Percentiles rank a stretch among this genome's conserved stretches.
Evolutionary conservation across 2,329 filamentous ascomycete species (phyloP).

Genomic region (Sarocladium oryzae): DNA sequence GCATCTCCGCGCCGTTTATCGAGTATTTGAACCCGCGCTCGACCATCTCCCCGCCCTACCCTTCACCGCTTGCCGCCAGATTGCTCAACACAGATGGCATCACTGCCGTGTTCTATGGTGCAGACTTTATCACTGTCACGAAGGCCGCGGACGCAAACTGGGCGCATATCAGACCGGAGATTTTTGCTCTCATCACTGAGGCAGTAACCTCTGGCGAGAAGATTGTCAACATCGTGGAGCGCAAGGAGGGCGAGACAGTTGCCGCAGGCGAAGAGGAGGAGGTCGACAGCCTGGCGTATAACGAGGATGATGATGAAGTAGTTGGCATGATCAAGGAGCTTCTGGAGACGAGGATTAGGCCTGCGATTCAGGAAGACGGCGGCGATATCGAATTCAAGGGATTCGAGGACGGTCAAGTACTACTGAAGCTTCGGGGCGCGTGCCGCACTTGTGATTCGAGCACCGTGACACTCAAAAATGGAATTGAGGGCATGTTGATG

Average conservation of each 20-base stretch:
- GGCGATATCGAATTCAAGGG: slow-evolving; percentile 95
- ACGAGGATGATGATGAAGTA: slow-evolving; percentile 88
- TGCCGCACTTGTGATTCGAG: slow-evolving; percentile 96
- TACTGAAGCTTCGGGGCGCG: slow-evolving; percentile 81
- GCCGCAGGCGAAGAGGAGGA: slow-evolving; percentile 39
- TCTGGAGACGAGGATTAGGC: slow-evolving; percentile 87
- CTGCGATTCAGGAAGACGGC: slow-evolving; percentile 94
- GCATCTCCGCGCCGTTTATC: slow-evolving; percentile 68
- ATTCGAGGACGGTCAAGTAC: slow-evolving; percentile 74
- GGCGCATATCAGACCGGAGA: slow-evolving; percentile 91
- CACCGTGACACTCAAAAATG: slow-evolving; percentile 93
- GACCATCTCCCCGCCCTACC: slow-evolving; percentile 81
- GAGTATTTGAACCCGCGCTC: slow-evolving; percentile 88
- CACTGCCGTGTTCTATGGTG: slow-evolving; percentile 88
- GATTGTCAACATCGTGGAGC: slow-evolving; percentile 67
- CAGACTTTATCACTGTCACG: slow-evolving; percentile 94
- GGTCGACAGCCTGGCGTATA: slow-evolving; percentile 67
- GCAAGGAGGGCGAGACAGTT: slow-evolving; percentile 42
- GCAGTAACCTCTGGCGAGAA: slow-evolving; percentile 76
- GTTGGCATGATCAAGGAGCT: slow-evolving; percentile 99
- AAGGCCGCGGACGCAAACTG: slow-evolving; percentile 85
- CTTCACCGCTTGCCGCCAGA: slow-evolving; percentile 83
- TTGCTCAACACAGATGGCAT: slow-evolving; percentile 92
- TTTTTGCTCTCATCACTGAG: slow-evolving; percentile 93
- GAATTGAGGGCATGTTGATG: slow-evolving; percentile 98